Conservation (phyloP, 257 asterid genomes). For the Lavandula angustifolia region DNA sequence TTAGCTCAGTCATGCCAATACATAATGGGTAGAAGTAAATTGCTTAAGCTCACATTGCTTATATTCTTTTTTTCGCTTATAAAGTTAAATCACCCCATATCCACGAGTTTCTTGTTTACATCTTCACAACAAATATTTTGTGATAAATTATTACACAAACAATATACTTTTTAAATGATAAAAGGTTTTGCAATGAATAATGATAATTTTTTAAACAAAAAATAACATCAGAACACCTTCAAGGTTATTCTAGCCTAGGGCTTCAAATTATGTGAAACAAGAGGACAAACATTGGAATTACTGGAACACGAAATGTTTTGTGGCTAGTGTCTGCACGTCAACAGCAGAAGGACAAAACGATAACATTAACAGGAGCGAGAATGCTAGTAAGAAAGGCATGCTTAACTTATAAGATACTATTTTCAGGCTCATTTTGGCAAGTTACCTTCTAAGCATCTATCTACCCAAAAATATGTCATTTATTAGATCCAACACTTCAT, state of each 20-base stretch:
- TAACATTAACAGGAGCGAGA: slow-evolving; percentile 1
- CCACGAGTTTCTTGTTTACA: not conserved
- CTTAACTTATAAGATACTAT: not conserved
- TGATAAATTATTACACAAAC: not conserved
- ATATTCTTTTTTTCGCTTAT: slow-evolving; percentile 1
- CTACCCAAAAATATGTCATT: not conserved
- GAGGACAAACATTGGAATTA: slow-evolving; percentile 8
- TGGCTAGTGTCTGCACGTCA: not conserved
- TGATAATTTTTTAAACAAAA: not conserved
- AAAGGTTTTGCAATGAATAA: not conserved
- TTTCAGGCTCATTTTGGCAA: slow-evolving; percentile 14
- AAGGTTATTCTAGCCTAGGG: slow-evolving; percentile 8
- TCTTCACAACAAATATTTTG: not conserved
- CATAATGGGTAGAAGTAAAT: not conserved
- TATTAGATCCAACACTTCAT: slow-evolving; percentile 28
- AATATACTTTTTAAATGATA: not conserved
- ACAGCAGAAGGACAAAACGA: not conserved
- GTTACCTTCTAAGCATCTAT: slow-evolving; percentile 11
- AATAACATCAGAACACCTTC: slow-evolving; percentile 1
- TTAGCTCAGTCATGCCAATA: not conserved
- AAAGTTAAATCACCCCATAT: not conserved
- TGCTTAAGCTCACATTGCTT: not conserved
- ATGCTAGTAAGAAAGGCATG: not conserved
- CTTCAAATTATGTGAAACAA: slow-evolving; percentile 2
- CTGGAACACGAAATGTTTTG: not conserved